A percentile compares a stretch with the other conserved stretches of the same genome.
Conservation (phyloP, 352 stramenopile genomes). For the Pythium folliculosum region DNA sequence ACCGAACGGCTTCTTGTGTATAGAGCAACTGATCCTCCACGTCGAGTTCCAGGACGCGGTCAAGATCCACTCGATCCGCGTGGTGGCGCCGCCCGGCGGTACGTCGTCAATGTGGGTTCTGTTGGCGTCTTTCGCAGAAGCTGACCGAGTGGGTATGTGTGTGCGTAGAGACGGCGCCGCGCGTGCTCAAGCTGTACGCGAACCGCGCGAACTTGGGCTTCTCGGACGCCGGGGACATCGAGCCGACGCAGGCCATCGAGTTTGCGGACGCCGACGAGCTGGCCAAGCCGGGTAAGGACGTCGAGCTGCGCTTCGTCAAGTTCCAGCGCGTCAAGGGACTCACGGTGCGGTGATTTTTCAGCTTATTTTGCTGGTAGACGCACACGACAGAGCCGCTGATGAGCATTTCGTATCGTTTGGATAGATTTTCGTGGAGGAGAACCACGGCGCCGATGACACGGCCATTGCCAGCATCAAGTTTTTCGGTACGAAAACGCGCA, state of each 20-base stretch:
- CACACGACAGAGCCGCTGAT: too few species aligned
- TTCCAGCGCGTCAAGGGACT: conserved; percentile 79
- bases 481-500: conserved; percentile 58
- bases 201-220: conserved; percentile 79
- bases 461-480: conserved; percentile 66
- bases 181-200: conserved; percentile 67
- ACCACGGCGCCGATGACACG: conserved; percentile 66
- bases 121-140: not conserved
- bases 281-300: conserved; percentile 48
- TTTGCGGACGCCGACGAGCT: conserved; percentile 46
- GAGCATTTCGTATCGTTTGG: too few species aligned
- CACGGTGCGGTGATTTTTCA: conserved; percentile 32
- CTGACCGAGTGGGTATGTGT: not conserved
- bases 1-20: conserved; percentile 5
- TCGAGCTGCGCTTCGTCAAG: conserved; percentile 82
- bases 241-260: conserved; percentile 75
- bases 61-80: conserved; percentile 75
- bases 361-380: not conserved
- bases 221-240: conserved; percentile 65
- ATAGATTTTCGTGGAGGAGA: conserved; percentile 78
- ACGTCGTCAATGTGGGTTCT: not conserved
- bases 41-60: conserved; percentile 81
- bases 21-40: conserved; percentile 83
- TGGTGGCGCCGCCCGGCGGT: conserved; percentile 56
- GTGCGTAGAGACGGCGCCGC: conserved; percentile 49